These are phyloP conservation scores for Penicillium griseofulvum DNA, from an alignment of 2,329 filamentous ascomycete species.

Conservation along the genomic window DNA sequence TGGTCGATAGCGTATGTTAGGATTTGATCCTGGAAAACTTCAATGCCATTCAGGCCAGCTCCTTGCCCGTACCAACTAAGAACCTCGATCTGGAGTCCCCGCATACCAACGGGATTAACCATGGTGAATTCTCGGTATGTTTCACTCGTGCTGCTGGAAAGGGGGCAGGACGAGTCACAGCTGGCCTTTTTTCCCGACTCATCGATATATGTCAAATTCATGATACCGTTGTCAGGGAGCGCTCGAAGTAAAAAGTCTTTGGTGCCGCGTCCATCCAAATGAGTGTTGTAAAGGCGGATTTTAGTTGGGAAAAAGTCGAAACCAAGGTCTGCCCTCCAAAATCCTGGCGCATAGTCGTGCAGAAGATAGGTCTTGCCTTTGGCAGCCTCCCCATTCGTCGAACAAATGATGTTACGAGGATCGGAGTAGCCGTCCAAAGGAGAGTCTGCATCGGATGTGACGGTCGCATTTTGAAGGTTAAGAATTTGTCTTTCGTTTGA, in stretches of 20 bases:
- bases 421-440: slow-evolving; percentile 67
- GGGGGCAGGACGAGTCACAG: slow-evolving; percentile 82
- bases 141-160: slow-evolving; percentile 66
- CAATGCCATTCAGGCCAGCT: slow-evolving; percentile 79
- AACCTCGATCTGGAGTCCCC: slow-evolving; percentile 78
- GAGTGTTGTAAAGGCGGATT: slow-evolving; percentile 83
- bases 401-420: slow-evolving; percentile 80
- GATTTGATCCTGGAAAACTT: slow-evolving; percentile 83
- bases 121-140: slow-evolving; percentile 87
- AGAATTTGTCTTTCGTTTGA: slow-evolving; percentile 68
- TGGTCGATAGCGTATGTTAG: slow-evolving; percentile 78
- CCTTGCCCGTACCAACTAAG: slow-evolving; percentile 83
- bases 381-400: slow-evolving; percentile 63
- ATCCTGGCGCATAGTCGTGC: slow-evolving; percentile 70
- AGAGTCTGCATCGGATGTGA: slow-evolving; percentile 63
- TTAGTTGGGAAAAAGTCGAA: slow-evolving; percentile 87
- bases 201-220: slow-evolving; percentile 92
- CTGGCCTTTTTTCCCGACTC: slow-evolving; percentile 62
- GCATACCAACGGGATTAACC: slow-evolving; percentile 85
- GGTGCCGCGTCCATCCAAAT: slow-evolving; percentile 77
- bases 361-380: slow-evolving; percentile 81
- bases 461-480: slow-evolving; percentile 75
- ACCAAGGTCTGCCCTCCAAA: slow-evolving; percentile 77
- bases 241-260: slow-evolving; percentile 85
- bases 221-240: slow-evolving; percentile 82